phyloP scores from a whole-genome alignment of 805 yeast species.

The Starmera caribaea region DNA sequence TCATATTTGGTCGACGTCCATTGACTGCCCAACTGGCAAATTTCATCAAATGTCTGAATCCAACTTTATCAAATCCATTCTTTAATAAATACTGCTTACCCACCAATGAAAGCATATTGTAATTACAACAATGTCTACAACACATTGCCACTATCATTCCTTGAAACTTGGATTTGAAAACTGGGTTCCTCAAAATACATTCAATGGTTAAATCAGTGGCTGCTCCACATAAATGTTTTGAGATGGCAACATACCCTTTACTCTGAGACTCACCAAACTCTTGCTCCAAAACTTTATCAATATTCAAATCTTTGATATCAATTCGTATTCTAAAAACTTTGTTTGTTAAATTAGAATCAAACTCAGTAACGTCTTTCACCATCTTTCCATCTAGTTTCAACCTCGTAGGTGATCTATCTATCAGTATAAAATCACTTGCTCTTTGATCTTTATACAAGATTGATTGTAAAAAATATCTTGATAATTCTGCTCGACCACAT shows the following conservation, averaged over 20 bases:
- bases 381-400: conserved; percentile 73
- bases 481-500: conserved; percentile 81
- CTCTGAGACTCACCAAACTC: conserved; percentile 6
- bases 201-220: conserved; percentile 82
- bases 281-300: conserved; percentile 34
- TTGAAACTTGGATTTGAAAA: conserved; percentile 21
- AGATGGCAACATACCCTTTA: conserved; percentile 44
- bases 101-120: conserved; percentile 37
- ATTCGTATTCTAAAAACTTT: conserved; percentile 45
- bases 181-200: conserved; percentile 39
- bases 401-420: conserved; percentile 72
- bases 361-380: conserved; percentile 35
- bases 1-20: conserved; percentile 39
- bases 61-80: conserved; percentile 18
- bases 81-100: conserved; percentile 11
- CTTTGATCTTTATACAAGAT: conserved; percentile 13
- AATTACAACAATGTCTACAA: conserved; percentile 77
- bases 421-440: conserved; percentile 37
- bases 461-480: conserved; percentile 44
- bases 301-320: conserved; percentile 69
- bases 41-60: conserved; percentile 44
- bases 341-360: conserved; percentile 13
- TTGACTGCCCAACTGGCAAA: conserved; percentile 87
- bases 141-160: conserved; percentile 86
- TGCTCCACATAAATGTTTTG: conserved; percentile 89